Evolutionary conservation across 129 eudicot species (phyloP), one percentile per base, ranked within the genome.

Genomic region (Gnaphalium uliginosum): DNA sequence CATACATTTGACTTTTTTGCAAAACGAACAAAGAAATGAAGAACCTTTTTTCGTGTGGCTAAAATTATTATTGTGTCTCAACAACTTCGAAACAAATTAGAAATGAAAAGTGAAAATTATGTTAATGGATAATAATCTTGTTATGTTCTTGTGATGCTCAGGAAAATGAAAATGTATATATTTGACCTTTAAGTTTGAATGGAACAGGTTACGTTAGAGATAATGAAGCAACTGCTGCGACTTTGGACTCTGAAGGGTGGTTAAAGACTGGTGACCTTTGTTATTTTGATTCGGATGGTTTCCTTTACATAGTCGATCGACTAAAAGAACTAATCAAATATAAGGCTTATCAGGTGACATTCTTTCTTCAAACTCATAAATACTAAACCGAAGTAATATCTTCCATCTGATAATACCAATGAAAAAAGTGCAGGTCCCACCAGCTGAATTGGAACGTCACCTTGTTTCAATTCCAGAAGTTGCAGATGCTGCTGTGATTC

Each of bases 401-500:
- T 35, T 63, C 25, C 29, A 23, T 73, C 50, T 82, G 63, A 58
- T 76, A 30, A 79, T 46, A 25, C 69, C 24, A 53, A 10, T 37
- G 69, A 26, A 71, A 60, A n/a, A 0, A 15, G 56, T 83, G 65
- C 88, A 93, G 98, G 98, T 93, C 77, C 87, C 98, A 19, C 98
- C 98, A 35, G 98, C 96, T 23, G 97, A 93, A 79, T 81, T 93
- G 78, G 98, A 93, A 66, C 88, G 79, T 8, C 58, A 90, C 75
- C 96, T 93, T 75, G 93, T 85, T 30, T 88, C 96, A 4, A 86
- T 86, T 56, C 96, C 93, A 29, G 86, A 87, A 14, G 81, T 93
- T 68, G 90, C 89, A 66, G 98, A 93, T 82, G 96, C 92, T 32
- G 98, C 98, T 73, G 98, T 93, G 8, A 87, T 93, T 68, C 96